phyloP scores from a whole-genome alignment of 2,329 filamentous ascomycete genomes.

The Cercospora beticola region DNA sequence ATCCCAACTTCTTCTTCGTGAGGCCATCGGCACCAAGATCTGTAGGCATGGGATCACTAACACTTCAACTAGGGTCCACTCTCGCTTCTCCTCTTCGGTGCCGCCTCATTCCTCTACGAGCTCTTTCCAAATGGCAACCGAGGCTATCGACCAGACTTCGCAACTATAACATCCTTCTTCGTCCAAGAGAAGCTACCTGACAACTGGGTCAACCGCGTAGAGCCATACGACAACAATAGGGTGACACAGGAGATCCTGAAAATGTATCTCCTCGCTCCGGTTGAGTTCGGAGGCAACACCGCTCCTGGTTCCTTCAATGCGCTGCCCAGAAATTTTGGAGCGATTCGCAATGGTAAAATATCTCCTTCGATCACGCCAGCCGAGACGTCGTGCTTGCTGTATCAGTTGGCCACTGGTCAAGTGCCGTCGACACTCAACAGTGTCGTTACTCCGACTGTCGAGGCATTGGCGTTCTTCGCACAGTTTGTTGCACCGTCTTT shows the following conservation, averaged over 20 bases:
- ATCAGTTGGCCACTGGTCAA: slow-evolving; percentile 42
- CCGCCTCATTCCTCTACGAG: slow-evolving; percentile 47
- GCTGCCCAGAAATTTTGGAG: slow-evolving; percentile 36
- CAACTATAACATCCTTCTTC: slow-evolving; percentile 42
- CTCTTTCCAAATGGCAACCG: slow-evolving; percentile 35
- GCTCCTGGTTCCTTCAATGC: slow-evolving; percentile 32
- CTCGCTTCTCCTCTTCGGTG: slow-evolving; percentile 43
- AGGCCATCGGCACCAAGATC: neutral
- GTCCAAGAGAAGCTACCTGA: slow-evolving; percentile 43
- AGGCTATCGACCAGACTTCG: slow-evolving; percentile 36
- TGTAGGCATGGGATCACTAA: neutral
- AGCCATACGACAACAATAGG: slow-evolving; percentile 36
- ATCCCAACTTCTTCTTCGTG: slow-evolving; percentile 46
- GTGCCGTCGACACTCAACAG: slow-evolving; percentile 43
- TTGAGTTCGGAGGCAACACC: slow-evolving; percentile 43
- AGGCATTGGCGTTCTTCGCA: slow-evolving; percentile 36
- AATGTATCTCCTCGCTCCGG: slow-evolving; percentile 44
- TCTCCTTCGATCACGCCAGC: slow-evolving; percentile 34
- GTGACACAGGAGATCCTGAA: slow-evolving; percentile 42
- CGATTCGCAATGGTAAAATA: slow-evolving; percentile 42
- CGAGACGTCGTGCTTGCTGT: slow-evolving; percentile 42
- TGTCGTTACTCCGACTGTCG: slow-evolving; percentile 40
- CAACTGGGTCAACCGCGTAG: slow-evolving; percentile 37
- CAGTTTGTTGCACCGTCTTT: slow-evolving; percentile 37
- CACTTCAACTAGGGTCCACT: slow-evolving; percentile 32